Conservation (phyloP, 1,139 yeast species). For the Zygoascus meyerae region DNA sequence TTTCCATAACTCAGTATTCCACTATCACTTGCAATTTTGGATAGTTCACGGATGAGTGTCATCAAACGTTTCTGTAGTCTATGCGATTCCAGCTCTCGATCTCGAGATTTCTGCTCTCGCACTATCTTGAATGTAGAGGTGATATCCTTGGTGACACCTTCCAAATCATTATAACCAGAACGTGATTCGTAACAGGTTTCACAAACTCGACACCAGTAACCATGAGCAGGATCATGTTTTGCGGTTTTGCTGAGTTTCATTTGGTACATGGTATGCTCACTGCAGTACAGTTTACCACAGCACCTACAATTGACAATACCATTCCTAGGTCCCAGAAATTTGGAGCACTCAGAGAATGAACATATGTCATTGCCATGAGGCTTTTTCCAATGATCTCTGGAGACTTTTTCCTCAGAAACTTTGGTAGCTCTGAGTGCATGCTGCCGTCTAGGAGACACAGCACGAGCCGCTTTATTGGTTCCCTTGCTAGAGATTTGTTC, state of each 20-base stretch:
- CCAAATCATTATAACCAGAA: slow-evolving; percentile 47
- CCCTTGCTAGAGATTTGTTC: slow-evolving; percentile 6
- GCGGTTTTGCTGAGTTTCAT: slow-evolving; percentile 45
- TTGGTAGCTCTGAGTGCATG: slow-evolving; percentile 1
- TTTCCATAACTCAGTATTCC: slow-evolving; percentile 26
- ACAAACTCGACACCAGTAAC: slow-evolving; percentile 66
- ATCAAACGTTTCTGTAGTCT: slow-evolving; percentile 61
- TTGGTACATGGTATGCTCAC: slow-evolving; percentile 52
- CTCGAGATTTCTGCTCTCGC: slow-evolving; percentile 42
- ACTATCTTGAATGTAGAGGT: slow-evolving; percentile 40
- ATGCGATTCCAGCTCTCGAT: slow-evolving; percentile 43
- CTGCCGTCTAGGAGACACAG: slow-evolving; percentile 9
- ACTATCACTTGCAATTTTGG: slow-evolving; percentile 18
- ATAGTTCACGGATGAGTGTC: slow-evolving; percentile 37
- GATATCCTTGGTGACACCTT: slow-evolving; percentile 41
- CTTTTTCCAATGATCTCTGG: slow-evolving; percentile 60
- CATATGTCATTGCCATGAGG: slow-evolving; percentile 36
- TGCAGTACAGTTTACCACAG: slow-evolving; percentile 72
- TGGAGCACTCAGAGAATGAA: slow-evolving; percentile 28
- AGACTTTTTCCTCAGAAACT: slow-evolving; percentile 33
- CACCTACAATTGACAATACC: slow-evolving; percentile 35
- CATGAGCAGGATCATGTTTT: slow-evolving; percentile 38
- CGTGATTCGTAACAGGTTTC: slow-evolving; percentile 50
- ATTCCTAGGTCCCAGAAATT: slow-evolving; percentile 26
- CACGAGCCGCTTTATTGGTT: slow-evolving; percentile 6